Conservation (phyloP, 257 asterid genomes). For the Gentiana straminea region DNA sequence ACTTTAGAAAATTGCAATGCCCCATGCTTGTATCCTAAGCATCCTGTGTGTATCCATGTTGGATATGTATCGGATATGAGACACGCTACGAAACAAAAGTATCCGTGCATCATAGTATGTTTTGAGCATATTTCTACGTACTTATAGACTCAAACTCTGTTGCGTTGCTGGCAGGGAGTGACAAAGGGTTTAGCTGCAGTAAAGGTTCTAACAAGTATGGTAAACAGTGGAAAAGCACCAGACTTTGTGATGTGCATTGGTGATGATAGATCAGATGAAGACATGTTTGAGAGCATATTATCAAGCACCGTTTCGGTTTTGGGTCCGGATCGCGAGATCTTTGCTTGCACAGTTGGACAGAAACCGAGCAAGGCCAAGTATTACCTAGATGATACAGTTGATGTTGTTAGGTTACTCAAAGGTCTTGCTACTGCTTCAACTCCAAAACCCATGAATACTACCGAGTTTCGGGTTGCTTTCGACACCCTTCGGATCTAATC, state of each 20-base stretch:
- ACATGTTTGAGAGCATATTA: constrained; percentile 83
- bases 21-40: too few relatives aligned
- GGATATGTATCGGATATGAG: too few relatives aligned
- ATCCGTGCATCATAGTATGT: too few relatives aligned
- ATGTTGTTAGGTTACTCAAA: constrained; percentile 57
- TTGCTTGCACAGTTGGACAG: constrained; percentile 91
- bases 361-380: constrained; percentile 94
- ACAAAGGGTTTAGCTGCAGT: constrained; percentile 72
- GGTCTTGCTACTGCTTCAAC: constrained; percentile 56
- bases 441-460: constrained; percentile 42
- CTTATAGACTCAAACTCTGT: too few relatives aligned
- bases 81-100: too few relatives aligned
- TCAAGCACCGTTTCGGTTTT: constrained; percentile 26
- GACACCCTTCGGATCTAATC: constrained; percentile 26
- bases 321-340: constrained; percentile 49
- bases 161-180: constrained; percentile 48
- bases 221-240: constrained; percentile 36
- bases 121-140: too few relatives aligned
- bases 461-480: constrained; percentile 48
- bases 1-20: too few relatives aligned
- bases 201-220: constrained; percentile 55
- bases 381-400: constrained; percentile 70
- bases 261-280: constrained; percentile 84
- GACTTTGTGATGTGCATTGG: constrained; percentile 83
- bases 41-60: too few relatives aligned